These are phyloP conservation scores for Parachaetomium inaequale DNA, from an alignment of 495 filamentous ascomycete species.

Conservation along the genomic window DNA sequence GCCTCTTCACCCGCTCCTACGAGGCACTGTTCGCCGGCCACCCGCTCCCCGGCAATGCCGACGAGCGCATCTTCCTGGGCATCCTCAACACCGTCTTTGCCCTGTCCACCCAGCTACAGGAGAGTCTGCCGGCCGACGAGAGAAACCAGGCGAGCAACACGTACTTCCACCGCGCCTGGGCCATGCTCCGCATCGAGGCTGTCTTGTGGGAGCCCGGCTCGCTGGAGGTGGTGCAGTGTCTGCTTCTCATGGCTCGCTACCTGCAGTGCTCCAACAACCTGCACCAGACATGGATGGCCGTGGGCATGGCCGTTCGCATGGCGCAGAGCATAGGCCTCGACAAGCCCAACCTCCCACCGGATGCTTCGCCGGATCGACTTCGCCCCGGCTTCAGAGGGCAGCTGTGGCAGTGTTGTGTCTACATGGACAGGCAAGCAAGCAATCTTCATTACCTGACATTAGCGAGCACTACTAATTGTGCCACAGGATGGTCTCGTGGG, in stretches of 20 bases:
- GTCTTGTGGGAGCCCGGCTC: neutral
- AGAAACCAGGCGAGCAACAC: neutral
- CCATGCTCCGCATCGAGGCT: neutral
- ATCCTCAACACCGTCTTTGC: slow-evolving; percentile 7
- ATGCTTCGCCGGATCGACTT: neutral
- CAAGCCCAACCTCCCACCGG: neutral
- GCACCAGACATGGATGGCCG: slow-evolving; percentile 7
- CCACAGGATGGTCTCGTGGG: neutral
- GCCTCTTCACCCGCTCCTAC: neutral
- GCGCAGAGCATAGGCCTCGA: slow-evolving; percentile 1
- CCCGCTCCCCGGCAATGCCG: neutral
- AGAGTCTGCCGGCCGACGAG: neutral
- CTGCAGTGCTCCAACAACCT: neutral
- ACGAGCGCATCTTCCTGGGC: neutral
- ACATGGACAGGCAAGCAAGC: neutral
- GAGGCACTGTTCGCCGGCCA: neutral
- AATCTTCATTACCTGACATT: neutral
- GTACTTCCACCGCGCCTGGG: neutral
- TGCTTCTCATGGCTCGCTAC: neutral
- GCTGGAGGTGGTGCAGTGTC: slow-evolving; percentile 2
- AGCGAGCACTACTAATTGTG: neutral
- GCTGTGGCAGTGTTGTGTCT: slow-evolving; percentile 5
- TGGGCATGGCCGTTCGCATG: neutral
- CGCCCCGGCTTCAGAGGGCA: neutral
- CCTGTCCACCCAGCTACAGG: neutral